Percentiles rank a stretch among this genome's conserved stretches.
phyloP scores from a whole-genome alignment of 2,329 filamentous ascomycete species.

The Fusarium luffae region DNA sequence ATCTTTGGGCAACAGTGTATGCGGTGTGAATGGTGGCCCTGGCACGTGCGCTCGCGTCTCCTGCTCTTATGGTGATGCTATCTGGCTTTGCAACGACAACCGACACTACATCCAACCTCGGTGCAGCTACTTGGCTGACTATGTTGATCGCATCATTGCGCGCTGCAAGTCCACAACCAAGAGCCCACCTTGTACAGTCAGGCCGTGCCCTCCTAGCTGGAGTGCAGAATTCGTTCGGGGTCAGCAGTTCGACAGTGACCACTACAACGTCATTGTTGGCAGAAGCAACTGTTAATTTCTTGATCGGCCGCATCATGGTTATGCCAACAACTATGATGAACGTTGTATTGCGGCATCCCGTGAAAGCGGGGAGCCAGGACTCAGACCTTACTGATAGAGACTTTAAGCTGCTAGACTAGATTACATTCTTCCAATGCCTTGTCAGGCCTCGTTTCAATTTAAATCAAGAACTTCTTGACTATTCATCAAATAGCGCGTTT shows the following conservation, averaged over 20 bases:
- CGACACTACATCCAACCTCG: not conserved
- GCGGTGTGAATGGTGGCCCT: not conserved
- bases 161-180: not conserved
- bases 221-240: not conserved
- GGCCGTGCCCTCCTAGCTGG: not conserved
- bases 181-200: not conserved
- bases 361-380: not conserved
- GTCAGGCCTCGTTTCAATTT: not conserved
- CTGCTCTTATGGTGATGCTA: not conserved
- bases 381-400: not conserved
- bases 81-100: not conserved
- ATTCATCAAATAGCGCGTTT: accelerated
- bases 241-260: not conserved
- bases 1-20: not conserved
- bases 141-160: not conserved
- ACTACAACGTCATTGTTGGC: not conserved
- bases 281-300: not conserved
- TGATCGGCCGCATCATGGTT: not conserved
- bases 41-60: not conserved
- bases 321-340: not conserved
- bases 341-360: not conserved
- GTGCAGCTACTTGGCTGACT: not conserved
- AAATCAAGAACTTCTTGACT: not conserved
- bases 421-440: not conserved
- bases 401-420: not conserved